phyloP scores from a whole-genome alignment of 768 basidiomycete species.

The Trametes cubensis region DNA sequence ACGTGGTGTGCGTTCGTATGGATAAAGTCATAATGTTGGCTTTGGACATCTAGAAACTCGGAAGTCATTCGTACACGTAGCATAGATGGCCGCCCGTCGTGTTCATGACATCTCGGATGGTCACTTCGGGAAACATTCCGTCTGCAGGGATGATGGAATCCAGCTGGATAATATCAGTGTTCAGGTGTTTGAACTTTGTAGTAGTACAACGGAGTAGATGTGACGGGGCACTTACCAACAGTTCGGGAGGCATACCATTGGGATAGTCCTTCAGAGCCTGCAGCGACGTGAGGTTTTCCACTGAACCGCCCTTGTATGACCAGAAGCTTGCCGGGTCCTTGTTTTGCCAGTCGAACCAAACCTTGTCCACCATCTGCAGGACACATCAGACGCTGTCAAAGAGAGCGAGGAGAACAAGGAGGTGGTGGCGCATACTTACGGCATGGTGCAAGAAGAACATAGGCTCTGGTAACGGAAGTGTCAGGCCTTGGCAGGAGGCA shows the following conservation, averaged over 20 bases:
- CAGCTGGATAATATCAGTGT: too few species aligned
- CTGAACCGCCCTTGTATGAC: constrained; percentile 37
- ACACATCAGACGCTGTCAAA: neutral
- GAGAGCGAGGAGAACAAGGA: neutral
- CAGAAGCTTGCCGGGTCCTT: constrained; percentile 28
- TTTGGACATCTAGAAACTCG: too few species aligned
- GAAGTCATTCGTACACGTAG: too few species aligned
- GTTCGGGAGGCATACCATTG: constrained; percentile 18
- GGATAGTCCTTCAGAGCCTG: constrained; percentile 30
- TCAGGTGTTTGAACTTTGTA: too few species aligned
- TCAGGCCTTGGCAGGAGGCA: neutral
- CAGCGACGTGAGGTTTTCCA: constrained; percentile 29
- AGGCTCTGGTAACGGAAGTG: constrained; percentile 31
- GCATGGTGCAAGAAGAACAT: constrained; percentile 42
- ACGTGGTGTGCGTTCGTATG: too few species aligned
- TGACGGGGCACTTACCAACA: too few species aligned
- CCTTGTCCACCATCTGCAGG: constrained; percentile 39
- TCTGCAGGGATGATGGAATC: too few species aligned
- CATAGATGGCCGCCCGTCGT: too few species aligned
- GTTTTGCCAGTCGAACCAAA: constrained; percentile 43
- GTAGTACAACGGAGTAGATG: too few species aligned
- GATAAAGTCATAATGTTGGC: too few species aligned
- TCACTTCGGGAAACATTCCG: too few species aligned
- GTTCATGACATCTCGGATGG: too few species aligned
- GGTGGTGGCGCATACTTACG: constrained; percentile 23